These are phyloP conservation scores for Draba incana DNA, from an alignment of 345 rosid species.

Conservation along the genomic window DNA sequence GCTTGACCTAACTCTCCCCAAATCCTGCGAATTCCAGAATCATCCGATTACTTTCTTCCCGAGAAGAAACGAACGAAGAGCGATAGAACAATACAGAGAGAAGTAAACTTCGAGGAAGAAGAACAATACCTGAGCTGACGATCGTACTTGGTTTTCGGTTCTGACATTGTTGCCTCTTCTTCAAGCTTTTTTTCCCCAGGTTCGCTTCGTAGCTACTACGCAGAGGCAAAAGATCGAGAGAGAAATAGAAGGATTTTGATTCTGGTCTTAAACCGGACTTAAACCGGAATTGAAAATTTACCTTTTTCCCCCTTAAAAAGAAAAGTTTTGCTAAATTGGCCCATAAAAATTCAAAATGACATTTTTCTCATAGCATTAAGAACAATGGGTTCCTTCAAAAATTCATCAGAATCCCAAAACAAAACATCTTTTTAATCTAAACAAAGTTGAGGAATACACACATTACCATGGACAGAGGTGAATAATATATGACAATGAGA, in stretches of 20 bases:
- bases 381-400: conserved; percentile 12
- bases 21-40: conserved; percentile 54
- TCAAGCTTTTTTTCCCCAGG: conserved; percentile 14
- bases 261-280: not conserved
- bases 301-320: no score
- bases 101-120: conserved; percentile 1
- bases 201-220: conserved; percentile 36
- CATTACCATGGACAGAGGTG: conserved; percentile 12
- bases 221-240: conserved; percentile 20
- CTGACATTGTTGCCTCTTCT: conserved; percentile 58
- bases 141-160: conserved; percentile 87
- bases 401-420: conserved; percentile 26
- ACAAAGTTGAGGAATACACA: conserved; percentile 20
- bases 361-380: not conserved
- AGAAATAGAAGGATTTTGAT: conserved; percentile 2
- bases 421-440: conserved; percentile 17
- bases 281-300: no score
- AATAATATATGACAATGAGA: conserved; percentile 9
- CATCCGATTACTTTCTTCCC: conserved; percentile 2
- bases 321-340: not conserved
- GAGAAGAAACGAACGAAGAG: conserved; percentile 5
- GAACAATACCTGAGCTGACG: conserved; percentile 84
- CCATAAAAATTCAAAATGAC: conserved; percentile 1
- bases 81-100: not conserved
- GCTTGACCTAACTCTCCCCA: conserved; percentile 98